phyloP scores from a whole-genome alignment of 2,329 filamentous ascomycete species.

The Diplocarpon mali region DNA sequence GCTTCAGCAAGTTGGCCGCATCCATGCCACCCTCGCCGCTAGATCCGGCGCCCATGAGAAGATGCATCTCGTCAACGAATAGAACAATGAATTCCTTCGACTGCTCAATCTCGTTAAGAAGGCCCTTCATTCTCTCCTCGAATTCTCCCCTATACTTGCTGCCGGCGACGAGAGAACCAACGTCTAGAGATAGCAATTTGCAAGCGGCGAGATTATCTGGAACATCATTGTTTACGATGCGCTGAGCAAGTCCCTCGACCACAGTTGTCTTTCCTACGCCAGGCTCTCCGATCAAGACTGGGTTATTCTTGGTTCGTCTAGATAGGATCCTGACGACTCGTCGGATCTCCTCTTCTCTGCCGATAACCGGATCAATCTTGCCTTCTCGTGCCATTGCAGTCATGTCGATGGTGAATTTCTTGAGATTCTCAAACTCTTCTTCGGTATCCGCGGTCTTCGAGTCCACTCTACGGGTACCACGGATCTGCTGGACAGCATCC shows the following conservation, averaged over 20 bases:
- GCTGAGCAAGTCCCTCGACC: conserved; percentile 86
- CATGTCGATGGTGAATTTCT: conserved; percentile 99
- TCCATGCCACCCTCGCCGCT: conserved; percentile 98
- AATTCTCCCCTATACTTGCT: conserved; percentile 99
- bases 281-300: conserved; percentile 92
- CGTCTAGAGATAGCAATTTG: conserved; percentile 87
- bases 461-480: conserved; percentile 86
- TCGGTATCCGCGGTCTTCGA: conserved; percentile 93
- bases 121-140: conserved; percentile 98
- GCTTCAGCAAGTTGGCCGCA: conserved; percentile 92
- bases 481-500: conserved; percentile 80
- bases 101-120: conserved; percentile 90
- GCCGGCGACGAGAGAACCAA: conserved; percentile 87
- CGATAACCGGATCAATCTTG: conserved; percentile 96
- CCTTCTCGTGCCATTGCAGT: conserved; percentile 91
- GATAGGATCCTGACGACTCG: conserved; percentile 86
- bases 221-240: conserved; percentile 94
- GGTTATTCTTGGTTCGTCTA: conserved; percentile 95
- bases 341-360: conserved; percentile 89
- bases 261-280: conserved; percentile 98
- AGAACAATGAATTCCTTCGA: conserved; percentile 95
- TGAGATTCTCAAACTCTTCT: conserved; percentile 85
- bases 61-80: conserved; percentile 97
- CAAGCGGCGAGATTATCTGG: conserved; percentile 91
- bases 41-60: conserved; percentile 93